Conservation (phyloP, 2,329 filamentous ascomycete species). For the Hymenoscyphus occultus region DNA sequence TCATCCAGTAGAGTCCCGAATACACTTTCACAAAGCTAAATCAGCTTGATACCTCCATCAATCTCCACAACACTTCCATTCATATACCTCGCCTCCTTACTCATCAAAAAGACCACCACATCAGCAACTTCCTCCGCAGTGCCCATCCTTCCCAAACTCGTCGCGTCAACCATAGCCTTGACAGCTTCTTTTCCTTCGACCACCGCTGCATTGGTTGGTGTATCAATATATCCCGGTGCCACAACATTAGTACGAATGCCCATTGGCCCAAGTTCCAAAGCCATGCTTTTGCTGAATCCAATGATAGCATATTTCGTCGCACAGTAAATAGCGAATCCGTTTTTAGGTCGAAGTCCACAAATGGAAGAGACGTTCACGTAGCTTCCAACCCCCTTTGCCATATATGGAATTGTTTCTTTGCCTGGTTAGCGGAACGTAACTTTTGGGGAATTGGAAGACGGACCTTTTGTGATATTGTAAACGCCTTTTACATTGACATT, state of each 20-base stretch:
- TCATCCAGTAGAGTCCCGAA: too few species aligned
- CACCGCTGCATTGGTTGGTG: conserved; percentile 48
- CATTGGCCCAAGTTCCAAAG: conserved; percentile 37
- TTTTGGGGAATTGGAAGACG: conserved; percentile 13
- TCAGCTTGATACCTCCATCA: neutral
- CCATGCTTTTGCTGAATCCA: conserved; percentile 39
- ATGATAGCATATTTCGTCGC: conserved; percentile 42
- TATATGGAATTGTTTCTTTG: conserved; percentile 41
- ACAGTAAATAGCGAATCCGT: conserved; percentile 33
- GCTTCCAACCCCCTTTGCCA: conserved; percentile 32
- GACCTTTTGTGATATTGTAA: conserved; percentile 41
- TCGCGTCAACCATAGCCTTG: conserved; percentile 29
- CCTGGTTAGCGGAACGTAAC: conserved; percentile 40
- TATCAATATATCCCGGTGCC: conserved; percentile 44
- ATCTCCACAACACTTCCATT: conserved; percentile 42
- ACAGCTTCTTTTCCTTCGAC: conserved; percentile 46
- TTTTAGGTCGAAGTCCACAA: conserved; percentile 33
- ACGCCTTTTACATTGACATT: conserved; percentile 43
- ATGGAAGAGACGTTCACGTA: conserved; percentile 42
- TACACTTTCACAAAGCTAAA: neutral
- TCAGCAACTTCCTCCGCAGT: conserved; percentile 46
- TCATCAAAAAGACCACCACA: conserved; percentile 49
- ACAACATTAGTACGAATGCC: conserved; percentile 41
- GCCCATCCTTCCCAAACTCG: conserved; percentile 38
- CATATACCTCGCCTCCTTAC: conserved; percentile 49